phyloP scores from a whole-genome alignment of 441 rosid genomes.

The Syzygium syzygioides region DNA sequence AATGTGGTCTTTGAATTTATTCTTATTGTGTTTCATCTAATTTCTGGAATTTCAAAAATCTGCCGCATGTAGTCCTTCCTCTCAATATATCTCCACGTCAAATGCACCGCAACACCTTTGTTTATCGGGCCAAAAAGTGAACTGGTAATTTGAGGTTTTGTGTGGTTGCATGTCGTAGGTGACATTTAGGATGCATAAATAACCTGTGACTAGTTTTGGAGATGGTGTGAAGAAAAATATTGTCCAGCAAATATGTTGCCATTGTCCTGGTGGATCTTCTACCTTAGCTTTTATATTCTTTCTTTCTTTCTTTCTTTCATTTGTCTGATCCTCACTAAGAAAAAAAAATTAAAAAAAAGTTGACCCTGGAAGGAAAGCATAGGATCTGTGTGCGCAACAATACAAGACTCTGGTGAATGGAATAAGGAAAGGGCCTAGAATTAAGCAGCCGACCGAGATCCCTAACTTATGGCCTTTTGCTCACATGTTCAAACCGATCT shows the following conservation, averaged over 20 bases:
- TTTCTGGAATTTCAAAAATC: neutral
- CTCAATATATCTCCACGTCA: neutral
- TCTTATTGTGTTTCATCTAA: neutral
- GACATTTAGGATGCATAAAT: neutral
- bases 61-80: neutral
- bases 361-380: neutral
- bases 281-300: neutral
- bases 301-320: no score
- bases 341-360: neutral
- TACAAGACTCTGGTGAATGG: neutral
- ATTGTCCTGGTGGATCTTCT: neutral
- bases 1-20: neutral
- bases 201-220: no score
- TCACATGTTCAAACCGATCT: neutral
- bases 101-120: rapidly evolving
- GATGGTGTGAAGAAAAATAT: no score
- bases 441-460: neutral
- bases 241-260: no score
- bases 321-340: neutral
- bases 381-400: neutral
- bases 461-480: neutral
- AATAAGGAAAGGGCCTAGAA: neutral
- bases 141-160: neutral
- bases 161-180: neutral
- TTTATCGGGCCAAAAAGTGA: neutral